Evolutionary conservation across 345 rosid species (phyloP).

Genomic region (Salix caprea): DNA sequence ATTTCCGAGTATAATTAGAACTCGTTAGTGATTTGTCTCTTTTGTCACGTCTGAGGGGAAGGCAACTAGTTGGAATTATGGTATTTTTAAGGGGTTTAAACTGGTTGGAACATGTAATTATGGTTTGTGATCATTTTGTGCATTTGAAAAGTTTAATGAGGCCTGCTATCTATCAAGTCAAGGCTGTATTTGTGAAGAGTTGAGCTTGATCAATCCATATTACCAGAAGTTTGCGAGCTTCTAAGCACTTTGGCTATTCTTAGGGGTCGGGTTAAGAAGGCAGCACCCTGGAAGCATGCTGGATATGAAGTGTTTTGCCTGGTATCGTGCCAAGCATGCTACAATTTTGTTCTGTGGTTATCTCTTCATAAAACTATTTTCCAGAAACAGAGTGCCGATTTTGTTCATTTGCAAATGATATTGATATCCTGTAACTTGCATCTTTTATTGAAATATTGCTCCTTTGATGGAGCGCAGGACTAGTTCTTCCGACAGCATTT

Average conservation of each 20-base stretch:
- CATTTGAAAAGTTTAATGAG: not conserved
- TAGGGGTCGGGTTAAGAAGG: not conserved
- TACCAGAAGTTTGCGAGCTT: not conserved
- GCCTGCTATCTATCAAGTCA: not conserved
- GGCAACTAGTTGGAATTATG: too few relatives aligned
- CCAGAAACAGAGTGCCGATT: not conserved
- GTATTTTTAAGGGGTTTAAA: not conserved
- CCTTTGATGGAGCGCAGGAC: slow-evolving; percentile 44
- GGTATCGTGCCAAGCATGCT: not conserved
- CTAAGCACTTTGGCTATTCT: not conserved
- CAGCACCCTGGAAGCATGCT: not conserved
- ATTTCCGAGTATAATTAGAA: too few relatives aligned
- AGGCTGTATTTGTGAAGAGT: not conserved
- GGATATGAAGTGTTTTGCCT: not conserved
- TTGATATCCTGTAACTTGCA: not conserved
- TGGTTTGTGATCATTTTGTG: not conserved
- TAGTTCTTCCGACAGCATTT: slow-evolving; percentile 81
- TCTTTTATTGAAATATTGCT: not conserved
- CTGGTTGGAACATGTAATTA: not conserved
- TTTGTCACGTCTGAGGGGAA: not conserved
- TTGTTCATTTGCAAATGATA: not conserved
- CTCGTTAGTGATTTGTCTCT: not conserved
- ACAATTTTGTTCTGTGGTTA: not conserved
- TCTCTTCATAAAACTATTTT: not conserved
- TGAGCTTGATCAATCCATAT: not conserved